A percentile compares a stretch with the other conserved stretches of the same genome.
Evolutionary conservation across 2,329 filamentous ascomycete genomes (phyloP).

Genomic region (Aspergillus japonicus): DNA sequence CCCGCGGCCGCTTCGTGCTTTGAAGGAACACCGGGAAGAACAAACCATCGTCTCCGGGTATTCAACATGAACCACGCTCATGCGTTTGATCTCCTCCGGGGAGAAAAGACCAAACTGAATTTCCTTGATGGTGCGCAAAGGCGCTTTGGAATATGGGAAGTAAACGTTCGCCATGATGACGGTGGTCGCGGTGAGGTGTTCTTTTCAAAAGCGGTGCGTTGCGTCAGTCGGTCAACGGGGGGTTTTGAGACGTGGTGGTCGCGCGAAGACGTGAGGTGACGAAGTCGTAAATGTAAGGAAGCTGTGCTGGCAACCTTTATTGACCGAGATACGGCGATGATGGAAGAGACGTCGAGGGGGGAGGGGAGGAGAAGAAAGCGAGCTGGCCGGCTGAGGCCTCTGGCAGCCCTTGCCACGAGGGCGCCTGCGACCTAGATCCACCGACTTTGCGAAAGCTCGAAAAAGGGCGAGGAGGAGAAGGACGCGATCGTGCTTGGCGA

Average conservation of each 20-base stretch:
- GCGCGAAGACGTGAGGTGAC: slow-evolving; percentile 14
- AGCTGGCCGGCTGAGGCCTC: slow-evolving; percentile 45
- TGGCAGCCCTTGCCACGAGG: slow-evolving; percentile 51
- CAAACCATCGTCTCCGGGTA: slow-evolving; percentile 95
- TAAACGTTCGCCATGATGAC: slow-evolving; percentile 84
- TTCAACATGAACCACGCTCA: slow-evolving; percentile 94
- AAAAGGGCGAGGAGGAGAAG: slow-evolving; percentile 28
- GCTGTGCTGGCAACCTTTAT: slow-evolving; percentile 9
- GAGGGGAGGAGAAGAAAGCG: slow-evolving; percentile 16
- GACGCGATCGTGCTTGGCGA: slow-evolving; percentile 29
- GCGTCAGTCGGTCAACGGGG: slow-evolving; percentile 3
- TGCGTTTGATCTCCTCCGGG: slow-evolving; percentile 97
- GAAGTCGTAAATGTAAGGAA: neutral
- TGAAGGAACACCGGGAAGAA: slow-evolving; percentile 19
- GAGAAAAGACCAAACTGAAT: slow-evolving; percentile 98
- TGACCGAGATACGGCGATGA: slow-evolving; percentile 30
- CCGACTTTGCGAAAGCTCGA: slow-evolving; percentile 37
- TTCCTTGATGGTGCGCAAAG: slow-evolving; percentile 96
- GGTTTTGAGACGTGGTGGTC: slow-evolving; percentile 11
- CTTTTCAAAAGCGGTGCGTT: slow-evolving; percentile 9
- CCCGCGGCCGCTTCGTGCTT: neutral
- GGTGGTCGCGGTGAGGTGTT: slow-evolving; percentile 27
- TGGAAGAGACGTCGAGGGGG: slow-evolving; percentile 24
- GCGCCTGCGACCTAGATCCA: slow-evolving; percentile 43
- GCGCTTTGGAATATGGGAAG: slow-evolving; percentile 89